Percentiles rank a stretch among this genome's conserved stretches.
These are phyloP conservation scores for Diaporthe eres DNA, from an alignment of 2,329 filamentous ascomycete genomes.

Conservation along the genomic window DNA sequence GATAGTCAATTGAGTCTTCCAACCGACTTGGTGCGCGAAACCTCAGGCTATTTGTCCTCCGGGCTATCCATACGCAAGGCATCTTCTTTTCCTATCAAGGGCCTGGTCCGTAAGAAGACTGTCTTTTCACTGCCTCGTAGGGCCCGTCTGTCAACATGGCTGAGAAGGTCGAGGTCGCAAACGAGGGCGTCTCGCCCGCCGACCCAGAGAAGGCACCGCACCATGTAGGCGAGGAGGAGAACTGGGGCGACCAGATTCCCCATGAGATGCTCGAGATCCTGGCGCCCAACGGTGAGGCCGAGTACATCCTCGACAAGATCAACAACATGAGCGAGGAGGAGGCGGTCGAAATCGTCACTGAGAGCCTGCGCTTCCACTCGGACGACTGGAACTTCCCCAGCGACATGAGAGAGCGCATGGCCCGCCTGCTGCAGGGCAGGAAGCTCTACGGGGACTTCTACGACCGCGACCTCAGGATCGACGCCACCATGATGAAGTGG, in stretches of 20 bases:
- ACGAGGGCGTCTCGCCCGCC: constrained; percentile 33
- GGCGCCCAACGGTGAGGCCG: constrained; percentile 59
- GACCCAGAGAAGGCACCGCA: constrained; percentile 50
- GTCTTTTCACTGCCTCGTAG: background rate
- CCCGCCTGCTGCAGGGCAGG: constrained; percentile 53
- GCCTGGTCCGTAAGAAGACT: background rate
- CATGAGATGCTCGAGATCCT: constrained; percentile 56
- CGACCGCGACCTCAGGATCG: constrained; percentile 57
- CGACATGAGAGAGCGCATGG: constrained; percentile 59
- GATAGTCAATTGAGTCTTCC: background rate
- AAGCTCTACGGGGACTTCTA: constrained; percentile 58
- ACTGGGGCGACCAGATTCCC: constrained; percentile 55
- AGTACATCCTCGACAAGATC: constrained; percentile 58
- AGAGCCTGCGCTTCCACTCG: constrained; percentile 55
- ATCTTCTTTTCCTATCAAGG: background rate
- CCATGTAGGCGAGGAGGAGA: constrained; percentile 37
- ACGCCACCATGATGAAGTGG: constrained; percentile 57
- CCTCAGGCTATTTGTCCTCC: too few species aligned
- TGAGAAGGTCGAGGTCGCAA: constrained; percentile 27
- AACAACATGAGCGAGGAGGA: constrained; percentile 60
- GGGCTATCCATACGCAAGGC: background rate
- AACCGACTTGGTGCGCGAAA: too few species aligned
- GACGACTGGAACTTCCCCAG: constrained; percentile 62
- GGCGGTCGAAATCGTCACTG: constrained; percentile 55
- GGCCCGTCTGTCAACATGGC: background rate